Percentiles rank a stretch among this genome's conserved stretches.
Evolutionary conservation across 371 early-diverging fungal species (phyloP).

Genomic region (Vairimorpha ceranae): DNA sequence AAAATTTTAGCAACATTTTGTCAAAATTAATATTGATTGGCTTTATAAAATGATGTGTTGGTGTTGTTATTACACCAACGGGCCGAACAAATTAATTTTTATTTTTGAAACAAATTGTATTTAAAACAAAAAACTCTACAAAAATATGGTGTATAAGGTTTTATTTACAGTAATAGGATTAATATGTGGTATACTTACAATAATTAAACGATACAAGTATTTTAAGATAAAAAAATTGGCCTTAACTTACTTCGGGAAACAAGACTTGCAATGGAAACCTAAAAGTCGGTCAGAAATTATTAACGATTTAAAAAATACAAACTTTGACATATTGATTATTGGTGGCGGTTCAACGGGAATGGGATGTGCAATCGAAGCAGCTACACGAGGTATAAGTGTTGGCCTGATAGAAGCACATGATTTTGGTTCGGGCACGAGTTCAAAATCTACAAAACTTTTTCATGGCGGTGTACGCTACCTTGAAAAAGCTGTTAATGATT

Average conservation of each 20-base stretch:
- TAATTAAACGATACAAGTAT: not conserved
- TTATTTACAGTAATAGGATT: slow-evolving; percentile 18
- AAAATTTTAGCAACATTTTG: too few species aligned
- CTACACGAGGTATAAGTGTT: slow-evolving; percentile 83
- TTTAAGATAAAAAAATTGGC: slow-evolving; percentile 12
- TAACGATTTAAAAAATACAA: slow-evolving; percentile 17
- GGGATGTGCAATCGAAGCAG: slow-evolving; percentile 90
- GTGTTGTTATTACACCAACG: too few species aligned
- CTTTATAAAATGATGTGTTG: too few species aligned
- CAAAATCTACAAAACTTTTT: slow-evolving; percentile 88
- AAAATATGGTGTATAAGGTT: not conserved
- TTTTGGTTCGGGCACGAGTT: slow-evolving; percentile 86
- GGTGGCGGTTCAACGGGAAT: slow-evolving; percentile 96
- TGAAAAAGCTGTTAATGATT: slow-evolving; percentile 86
- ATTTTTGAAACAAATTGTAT: too few species aligned
- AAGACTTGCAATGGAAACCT: slow-evolving; percentile 48
- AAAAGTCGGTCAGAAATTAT: slow-evolving; percentile 33
- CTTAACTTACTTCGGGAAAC: not conserved
- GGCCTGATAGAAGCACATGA: slow-evolving; percentile 92
- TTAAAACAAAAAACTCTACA: not conserved
- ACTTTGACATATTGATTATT: slow-evolving; percentile 77
- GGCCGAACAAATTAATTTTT: too few species aligned
- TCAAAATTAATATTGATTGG: too few species aligned
- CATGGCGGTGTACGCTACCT: slow-evolving; percentile 98
- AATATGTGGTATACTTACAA: slow-evolving; percentile 3